Percentiles rank a stretch among this genome's conserved stretches.
phyloP scores from a whole-genome alignment of 257 asterid species.

The Solanum corneliomulleri region DNA sequence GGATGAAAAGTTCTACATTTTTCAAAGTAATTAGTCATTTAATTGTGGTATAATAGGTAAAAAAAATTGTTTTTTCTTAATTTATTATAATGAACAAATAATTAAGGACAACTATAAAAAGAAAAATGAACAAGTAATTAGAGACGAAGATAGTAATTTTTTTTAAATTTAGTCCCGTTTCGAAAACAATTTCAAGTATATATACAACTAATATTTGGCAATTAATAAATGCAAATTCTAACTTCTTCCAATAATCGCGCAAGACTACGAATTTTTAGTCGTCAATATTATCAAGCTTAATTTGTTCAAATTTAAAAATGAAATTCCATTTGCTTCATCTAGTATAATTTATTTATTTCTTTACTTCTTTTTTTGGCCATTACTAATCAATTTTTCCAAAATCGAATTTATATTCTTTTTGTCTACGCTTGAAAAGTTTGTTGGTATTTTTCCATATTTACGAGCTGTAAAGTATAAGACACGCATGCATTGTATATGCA shows the following conservation, averaged over 20 bases:
- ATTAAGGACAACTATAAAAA: no score
- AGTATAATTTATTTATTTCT: neutral
- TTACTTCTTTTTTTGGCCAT: neutral
- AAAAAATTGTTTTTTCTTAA: no score
- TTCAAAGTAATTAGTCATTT: no score
- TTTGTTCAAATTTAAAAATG: neutral
- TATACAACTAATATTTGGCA: neutral
- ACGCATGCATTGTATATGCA: neutral
- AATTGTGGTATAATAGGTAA: no score
- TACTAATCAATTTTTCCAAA: neutral
- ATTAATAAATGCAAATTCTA: neutral
- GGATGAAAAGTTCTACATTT: no score
- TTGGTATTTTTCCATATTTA: neutral
- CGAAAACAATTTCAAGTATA: neutral
- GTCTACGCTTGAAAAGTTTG: neutral
- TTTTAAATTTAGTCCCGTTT: neutral
- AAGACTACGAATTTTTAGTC: neutral
- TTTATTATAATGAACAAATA: no score
- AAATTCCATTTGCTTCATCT: neutral
- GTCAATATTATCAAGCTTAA: neutral
- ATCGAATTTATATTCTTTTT: neutral
- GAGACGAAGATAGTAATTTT: neutral
- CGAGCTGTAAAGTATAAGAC: neutral
- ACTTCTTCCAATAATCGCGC: neutral
- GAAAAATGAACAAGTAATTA: no score